Evolutionary conservation across 345 rosid species (phyloP), one percentile per base, ranked within the genome.

Genomic region (Eucalyptus pauciflora): DNA sequence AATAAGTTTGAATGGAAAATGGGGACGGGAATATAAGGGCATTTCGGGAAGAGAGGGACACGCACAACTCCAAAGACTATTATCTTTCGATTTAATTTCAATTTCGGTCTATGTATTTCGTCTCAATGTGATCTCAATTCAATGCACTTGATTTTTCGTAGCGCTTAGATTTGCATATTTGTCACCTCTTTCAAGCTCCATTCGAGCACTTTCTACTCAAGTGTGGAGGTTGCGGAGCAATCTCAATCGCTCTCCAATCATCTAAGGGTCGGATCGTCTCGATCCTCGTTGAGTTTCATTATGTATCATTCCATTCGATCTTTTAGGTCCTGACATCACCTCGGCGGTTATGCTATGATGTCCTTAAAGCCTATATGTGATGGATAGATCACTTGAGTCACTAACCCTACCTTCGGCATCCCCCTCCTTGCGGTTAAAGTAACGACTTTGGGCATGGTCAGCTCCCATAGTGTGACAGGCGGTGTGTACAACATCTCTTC

Each of bases 141-240:
- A 62, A 13, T n/a, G 2, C 20, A n/a, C 33, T 13, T 62, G 7
- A 29, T 62, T 62, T 62, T 62, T 17, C 71, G 14, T 29, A 13
- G 8, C 37, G 0, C 37, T 64, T 14, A 64, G 20, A n/a, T 64
- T 62, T 0, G 1, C 76, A 4, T 15, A 64, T 1, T 62, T 62
- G 33, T 62, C 71, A 14, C 71, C 37, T 62, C 71, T 29, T 62
- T 64, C 10, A 1, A 14, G 16, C 20, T 13, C 76, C 5, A 64
- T 64, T 64, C 2, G 37, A n/a, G 41, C 76, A 29, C 71, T 62
- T 62, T 62, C 17, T 29, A n/a, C 71, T 29, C 71, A 13, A 62
- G 22, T n/a, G 41, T 2, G 0, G 11, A 52, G 1, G 20, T 16
- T 0, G 22, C 11, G 10, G 18, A 7, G 20, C 18, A 15, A 67